These are phyloP conservation scores for Cornus florida DNA, from an alignment of 148 eudicot species.

Conservation along the genomic window DNA sequence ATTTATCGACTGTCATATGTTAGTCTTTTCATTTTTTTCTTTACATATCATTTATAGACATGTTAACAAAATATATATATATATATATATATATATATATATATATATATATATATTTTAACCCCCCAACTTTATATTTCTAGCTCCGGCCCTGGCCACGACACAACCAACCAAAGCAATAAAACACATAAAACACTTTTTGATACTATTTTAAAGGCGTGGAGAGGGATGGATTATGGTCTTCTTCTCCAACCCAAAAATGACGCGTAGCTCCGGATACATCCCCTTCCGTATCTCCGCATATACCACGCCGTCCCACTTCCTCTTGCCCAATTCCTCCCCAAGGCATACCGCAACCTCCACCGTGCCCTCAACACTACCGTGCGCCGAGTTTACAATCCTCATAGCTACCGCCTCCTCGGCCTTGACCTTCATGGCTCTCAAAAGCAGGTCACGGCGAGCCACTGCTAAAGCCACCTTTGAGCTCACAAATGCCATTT, in stretches of 20 bases:
- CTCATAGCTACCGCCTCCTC: conserved; percentile 46
- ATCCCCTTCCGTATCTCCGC: conserved; percentile 40
- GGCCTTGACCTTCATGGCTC: conserved; percentile 39
- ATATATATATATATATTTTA: no score
- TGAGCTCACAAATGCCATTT: conserved; percentile 34
- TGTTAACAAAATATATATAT: no score
- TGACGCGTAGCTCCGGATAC: conserved; percentile 38
- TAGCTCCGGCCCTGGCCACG: no score
- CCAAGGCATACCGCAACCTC: conserved; percentile 34
- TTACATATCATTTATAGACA: no score
- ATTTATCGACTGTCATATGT: no score
- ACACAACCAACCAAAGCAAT: no score
- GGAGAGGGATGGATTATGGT: background rate
- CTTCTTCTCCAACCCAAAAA: conserved; percentile 30
- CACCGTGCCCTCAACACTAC: conserved; percentile 28
- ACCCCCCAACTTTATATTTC: no score
- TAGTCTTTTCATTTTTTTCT: no score
- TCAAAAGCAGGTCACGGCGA: conserved; percentile 35
- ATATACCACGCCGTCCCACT: conserved; percentile 44
- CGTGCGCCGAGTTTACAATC: conserved; percentile 38
- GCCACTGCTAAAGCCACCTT: conserved; percentile 36
- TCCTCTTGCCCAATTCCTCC: conserved; percentile 34
- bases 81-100: no score
- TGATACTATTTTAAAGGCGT: no score
- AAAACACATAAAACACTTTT: no score